Base-by-base conservation (phyloP, 148 eudicot species). In the Fallopia convolvulus region DNA sequence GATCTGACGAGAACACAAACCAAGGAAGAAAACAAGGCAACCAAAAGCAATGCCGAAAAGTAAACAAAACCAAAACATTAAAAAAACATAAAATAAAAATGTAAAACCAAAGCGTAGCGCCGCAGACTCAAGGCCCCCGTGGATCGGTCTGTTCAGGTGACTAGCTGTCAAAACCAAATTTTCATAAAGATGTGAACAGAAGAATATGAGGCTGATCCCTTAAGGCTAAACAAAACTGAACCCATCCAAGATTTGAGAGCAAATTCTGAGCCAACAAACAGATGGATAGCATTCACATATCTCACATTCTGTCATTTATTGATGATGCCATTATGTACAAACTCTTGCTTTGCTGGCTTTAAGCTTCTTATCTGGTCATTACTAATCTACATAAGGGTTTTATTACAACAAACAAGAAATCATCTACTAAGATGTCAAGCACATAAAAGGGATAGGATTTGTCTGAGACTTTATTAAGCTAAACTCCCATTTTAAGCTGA, bases 321-420 rank as follows among this genome's bases (percentile, higher is more conserved):
- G 18, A 18, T 58, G n/a, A 68, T 68, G 72, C 72, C 72, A 68
- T 33, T 68, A 68, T 68, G 72, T 68, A 68, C 72, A 68, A 68
- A 66, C 72, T 32, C 33, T 17, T 32, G 72, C 42, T 66, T 17
- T 32, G 42, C 20, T 36, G 44, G n/a, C 32, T 58, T 58, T 23
- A 20, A 9, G 20, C n/a, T 18, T 18, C 32, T 58, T 58, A 21
- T 20, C 30, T 58, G 66, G 32, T 21, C 30, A 58, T 23, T 65
- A 65, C 42, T 68, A 68, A 68, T 68, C 41, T 68, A 68, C 72
- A 68, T 36, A 13, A 39, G 72, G 21, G 72, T 39, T 68, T 68
- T 68, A 68, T 68, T 68, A 68, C 72, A 68, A 68, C 72, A 68
- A 68, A 68, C 32, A 36, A 68, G 72, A 68, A 36, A 68, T 39